phyloP scores from a whole-genome alignment of 768 basidiomycete species.

The Lactifluus rugatus region DNA sequence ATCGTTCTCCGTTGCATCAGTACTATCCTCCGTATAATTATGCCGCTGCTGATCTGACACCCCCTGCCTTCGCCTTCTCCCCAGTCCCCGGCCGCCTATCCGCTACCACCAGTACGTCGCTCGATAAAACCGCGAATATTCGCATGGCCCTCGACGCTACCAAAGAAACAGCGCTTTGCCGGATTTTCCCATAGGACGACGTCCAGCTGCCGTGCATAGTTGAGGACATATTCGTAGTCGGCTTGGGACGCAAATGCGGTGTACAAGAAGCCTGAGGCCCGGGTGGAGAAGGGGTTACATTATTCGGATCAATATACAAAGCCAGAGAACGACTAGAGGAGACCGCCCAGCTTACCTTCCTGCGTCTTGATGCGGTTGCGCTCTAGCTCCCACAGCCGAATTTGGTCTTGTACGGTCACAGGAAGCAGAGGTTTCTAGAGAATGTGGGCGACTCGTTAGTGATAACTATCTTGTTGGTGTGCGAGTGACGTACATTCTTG shows the following conservation, averaged over 20 bases:
- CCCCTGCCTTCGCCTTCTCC: not conserved
- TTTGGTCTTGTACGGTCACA: slow-evolving; percentile 96
- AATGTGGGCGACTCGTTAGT: not conserved
- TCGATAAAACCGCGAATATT: slow-evolving; percentile 77
- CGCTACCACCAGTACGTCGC: slow-evolving; percentile 39
- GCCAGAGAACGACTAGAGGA: not conserved
- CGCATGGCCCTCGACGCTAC: slow-evolving; percentile 63
- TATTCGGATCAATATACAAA: not conserved
- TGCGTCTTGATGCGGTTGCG: slow-evolving; percentile 80
- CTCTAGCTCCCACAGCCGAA: slow-evolving; percentile 95
- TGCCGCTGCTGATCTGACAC: not conserved
- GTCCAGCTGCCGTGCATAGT: slow-evolving; percentile 75
- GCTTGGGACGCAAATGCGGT: slow-evolving; percentile 77
- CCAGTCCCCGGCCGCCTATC: not conserved
- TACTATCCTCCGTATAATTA: too few relatives aligned
- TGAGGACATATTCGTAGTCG: slow-evolving; percentile 79
- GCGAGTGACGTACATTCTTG: slow-evolving; percentile 55
- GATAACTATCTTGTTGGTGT: not conserved
- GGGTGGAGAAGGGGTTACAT: too few relatives aligned
- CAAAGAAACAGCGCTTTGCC: slow-evolving; percentile 72
- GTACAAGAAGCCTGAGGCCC: slow-evolving; percentile 66
- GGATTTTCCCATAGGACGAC: slow-evolving; percentile 79
- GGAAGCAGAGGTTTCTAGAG: slow-evolving; percentile 83
- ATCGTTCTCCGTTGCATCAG: not conserved
- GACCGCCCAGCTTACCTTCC: slow-evolving; percentile 54